Evolutionary conservation across 1,284 basidiomycete species (phyloP), one percentile per base, ranked within the genome.

Genomic region (Ustilago cynodontis): DNA sequence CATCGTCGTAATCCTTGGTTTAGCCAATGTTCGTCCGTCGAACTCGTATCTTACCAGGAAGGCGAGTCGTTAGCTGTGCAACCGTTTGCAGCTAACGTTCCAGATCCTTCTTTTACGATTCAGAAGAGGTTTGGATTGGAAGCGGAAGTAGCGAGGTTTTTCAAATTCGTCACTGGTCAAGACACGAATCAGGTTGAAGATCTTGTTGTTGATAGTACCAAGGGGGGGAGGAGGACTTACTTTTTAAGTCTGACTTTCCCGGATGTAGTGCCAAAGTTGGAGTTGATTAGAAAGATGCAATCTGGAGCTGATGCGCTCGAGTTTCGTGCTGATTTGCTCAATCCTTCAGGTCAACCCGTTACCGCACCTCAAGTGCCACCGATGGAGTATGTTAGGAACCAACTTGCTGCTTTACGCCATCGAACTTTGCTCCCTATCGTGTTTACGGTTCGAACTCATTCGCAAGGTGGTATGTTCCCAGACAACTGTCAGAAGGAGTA

Each of bases 241-340:
- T 98, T 98, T 90, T 88, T 99, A 41, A 93, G 92, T 10, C 88
- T 99, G 71, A 98, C 96, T 0, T 95, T 95, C 87, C 93, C 95
- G 0, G 93, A 97, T 85, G 85, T 98, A 75, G 90, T 89, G 0
- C 90, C 90, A 4, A 92, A 92, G 0, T 88, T 96, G 39, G 87
- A 89, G 13, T 86, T 91, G 45, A 89, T 98, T 58, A 90, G 92
- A 11, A 90, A 92, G 59, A 87, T 98, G 69, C 91, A 90, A 0
- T 88, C 90, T n/a, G 96, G 97, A 3, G 92, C 91, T 1, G 95
- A 99, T 82, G 96, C 95, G 0, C 88, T 99, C 66, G 96, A 99
- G 87, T 87, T 99, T 29, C 92, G 96, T 3, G 95, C 95, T 7
- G 96, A 99, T 86, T 89, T 99, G 13, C 89, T 99, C 26, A 91